Evolutionary conservation across 2,329 filamentous ascomycete species (phyloP).

Genomic region (Trichoderma afroharzianum): DNA sequence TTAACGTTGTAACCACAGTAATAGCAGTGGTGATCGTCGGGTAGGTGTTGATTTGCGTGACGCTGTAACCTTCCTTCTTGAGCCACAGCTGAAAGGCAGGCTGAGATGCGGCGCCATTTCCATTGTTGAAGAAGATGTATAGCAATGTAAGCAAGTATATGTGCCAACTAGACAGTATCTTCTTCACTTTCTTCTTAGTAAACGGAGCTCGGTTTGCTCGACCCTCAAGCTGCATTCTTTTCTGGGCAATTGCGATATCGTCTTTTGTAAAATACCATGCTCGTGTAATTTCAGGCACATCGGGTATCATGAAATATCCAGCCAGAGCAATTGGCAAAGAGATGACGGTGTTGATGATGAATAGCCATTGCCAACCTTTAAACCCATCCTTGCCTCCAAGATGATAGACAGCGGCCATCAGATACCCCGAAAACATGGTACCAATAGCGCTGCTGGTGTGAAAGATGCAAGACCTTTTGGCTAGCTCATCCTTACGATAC

Average conservation of each 20-base stretch:
- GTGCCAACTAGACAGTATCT: constrained; percentile 62
- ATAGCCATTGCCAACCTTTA: constrained; percentile 28
- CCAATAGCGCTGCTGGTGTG: constrained; percentile 31
- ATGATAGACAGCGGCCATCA: constrained; percentile 32
- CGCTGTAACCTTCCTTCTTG: constrained; percentile 40
- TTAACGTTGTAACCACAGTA: constrained; percentile 54
- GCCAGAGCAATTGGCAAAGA: constrained; percentile 33
- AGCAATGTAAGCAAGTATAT: constrained; percentile 56
- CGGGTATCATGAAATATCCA: constrained; percentile 32
- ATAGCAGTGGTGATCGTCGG: constrained; percentile 58
- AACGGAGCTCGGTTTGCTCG: constrained; percentile 40
- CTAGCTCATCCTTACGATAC: constrained; percentile 43
- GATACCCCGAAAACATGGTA: constrained; percentile 33
- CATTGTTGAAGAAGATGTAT: constrained; percentile 65
- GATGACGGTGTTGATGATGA: constrained; percentile 34
- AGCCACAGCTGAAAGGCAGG: constrained; percentile 54
- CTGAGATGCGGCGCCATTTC: constrained; percentile 41
- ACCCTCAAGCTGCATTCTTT: constrained; percentile 39
- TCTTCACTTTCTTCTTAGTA: constrained; percentile 49
- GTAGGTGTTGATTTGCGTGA: constrained; percentile 47
- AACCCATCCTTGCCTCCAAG: constrained; percentile 28
- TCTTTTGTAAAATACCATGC: constrained; percentile 29
- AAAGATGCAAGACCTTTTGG: constrained; percentile 41
- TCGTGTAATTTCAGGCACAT: constrained; percentile 27
- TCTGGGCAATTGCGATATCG: constrained; percentile 28